A percentile compares a stretch with the other conserved stretches of the same genome.
phyloP scores from a whole-genome alignment of 805 yeast genomes.

The Tetrapisispora arboricola region DNA sequence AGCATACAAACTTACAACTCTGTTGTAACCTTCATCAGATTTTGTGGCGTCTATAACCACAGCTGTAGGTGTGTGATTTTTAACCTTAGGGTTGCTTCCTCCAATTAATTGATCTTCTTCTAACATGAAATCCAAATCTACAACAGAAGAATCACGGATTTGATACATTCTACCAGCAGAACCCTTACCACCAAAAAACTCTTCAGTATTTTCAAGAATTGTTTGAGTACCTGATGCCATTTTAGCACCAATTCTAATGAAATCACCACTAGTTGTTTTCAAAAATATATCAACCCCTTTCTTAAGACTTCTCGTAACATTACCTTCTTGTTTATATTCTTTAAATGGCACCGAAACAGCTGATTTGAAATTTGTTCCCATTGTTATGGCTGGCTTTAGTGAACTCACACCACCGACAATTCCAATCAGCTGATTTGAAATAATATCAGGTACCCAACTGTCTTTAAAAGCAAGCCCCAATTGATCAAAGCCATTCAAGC shows the following conservation, averaged over 20 bases:
- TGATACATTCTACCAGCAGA: constrained; percentile 34
- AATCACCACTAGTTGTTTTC: constrained; percentile 67
- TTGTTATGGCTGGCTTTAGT: constrained; percentile 59
- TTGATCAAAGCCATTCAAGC: constrained; percentile 62
- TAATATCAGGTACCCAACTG: constrained; percentile 85
- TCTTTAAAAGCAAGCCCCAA: constrained; percentile 46
- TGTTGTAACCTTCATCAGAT: constrained; percentile 19
- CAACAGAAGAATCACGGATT: constrained; percentile 5
- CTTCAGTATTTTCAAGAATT: constrained; percentile 69
- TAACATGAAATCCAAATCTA: constrained; percentile 19
- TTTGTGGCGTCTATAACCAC: constrained; percentile 19
- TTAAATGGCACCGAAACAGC: constrained; percentile 61
- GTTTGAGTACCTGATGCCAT: constrained; percentile 83
- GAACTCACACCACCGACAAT: constrained; percentile 81
- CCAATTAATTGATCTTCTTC: constrained; percentile 31
- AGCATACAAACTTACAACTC: constrained; percentile 61
- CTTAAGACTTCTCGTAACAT: constrained; percentile 57
- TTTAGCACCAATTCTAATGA: constrained; percentile 72
- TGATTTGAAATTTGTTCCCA: constrained; percentile 70
- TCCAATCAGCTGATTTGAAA: constrained; percentile 68
- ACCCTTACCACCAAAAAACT: constrained; percentile 66
- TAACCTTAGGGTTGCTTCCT: constrained; percentile 25
- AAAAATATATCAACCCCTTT: constrained; percentile 69
- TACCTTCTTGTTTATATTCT: constrained; percentile 67
- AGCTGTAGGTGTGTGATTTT: constrained; percentile 22